Evolutionary conservation across 495 filamentous ascomycete species (phyloP), one percentile per base, ranked within the genome.

Genomic region (Aspergillus saccharolyticus): DNA sequence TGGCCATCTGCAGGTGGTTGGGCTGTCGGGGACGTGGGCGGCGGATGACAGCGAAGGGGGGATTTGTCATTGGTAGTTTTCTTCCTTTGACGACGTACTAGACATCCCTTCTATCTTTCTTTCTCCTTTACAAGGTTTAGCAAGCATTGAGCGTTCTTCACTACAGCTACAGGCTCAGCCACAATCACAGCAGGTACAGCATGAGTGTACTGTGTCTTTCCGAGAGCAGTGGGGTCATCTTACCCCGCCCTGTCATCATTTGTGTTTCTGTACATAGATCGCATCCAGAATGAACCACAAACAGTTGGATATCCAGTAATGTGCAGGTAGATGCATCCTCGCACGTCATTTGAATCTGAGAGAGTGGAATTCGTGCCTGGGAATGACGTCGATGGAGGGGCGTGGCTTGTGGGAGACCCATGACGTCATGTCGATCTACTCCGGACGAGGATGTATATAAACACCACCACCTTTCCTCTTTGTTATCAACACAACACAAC

Each of bases 1-100:
- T 62, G 85, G 80, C 4, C 79, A 84, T 59, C 74, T 90, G 5
- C 83, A 89, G 66, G 78, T 89, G 42, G 82, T 88, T 16, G 92
- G 92, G 6, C 74, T 96, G 54, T 90, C 90, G 3, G 91, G 90
- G 2, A 88, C 84, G 2, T 97, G 92, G 92, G 83, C 80, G 2
- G 85, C 92, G 54, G 88, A 91, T 64, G 90, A 95, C 49, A 89
- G 85, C 42, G 90, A 89, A 39, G 87, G 87, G 20, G 87, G 87
- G 0, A 78, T 90, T 42, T 90, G 87, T 61, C 82, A 87, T 68
- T 84, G 78, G 78, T 82, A 61, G 55, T 28, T 28, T 28, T 28
- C 9, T 28, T 28, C 25, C 25, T 28, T 28, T n/a, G n/a, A n/a
- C n/a, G n/a, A n/a, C n/a, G n/a, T n/a, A n/a, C n/a, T n/a, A n/a